phyloP scores from a whole-genome alignment of 352 stramenopile species.

The Pythium aphanidermatum region DNA sequence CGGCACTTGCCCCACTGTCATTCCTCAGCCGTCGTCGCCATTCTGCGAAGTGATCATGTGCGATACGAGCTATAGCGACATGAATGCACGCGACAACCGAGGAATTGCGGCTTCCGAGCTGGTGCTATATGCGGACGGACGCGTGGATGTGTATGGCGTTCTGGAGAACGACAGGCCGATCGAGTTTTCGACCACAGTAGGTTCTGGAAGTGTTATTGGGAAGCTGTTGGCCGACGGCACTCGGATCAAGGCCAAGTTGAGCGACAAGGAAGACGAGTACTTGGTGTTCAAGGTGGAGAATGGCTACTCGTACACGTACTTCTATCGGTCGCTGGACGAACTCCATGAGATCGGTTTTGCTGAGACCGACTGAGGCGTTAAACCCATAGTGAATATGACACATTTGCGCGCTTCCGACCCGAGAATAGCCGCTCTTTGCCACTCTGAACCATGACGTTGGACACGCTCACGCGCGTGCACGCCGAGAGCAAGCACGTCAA shows the following conservation, averaged over 20 bases:
- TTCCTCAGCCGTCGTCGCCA: conserved; percentile 39
- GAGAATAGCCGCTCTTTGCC: conserved; percentile 7
- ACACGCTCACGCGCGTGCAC: conserved; percentile 49
- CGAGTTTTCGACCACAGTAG: conserved; percentile 30
- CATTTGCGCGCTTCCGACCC: too few species aligned
- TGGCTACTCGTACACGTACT: conserved; percentile 57
- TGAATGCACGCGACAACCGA: conserved; percentile 59
- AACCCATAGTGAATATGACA: not conserved
- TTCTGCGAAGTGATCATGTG: conserved; percentile 86
- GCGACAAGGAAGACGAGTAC: conserved; percentile 29
- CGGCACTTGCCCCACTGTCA: conserved; percentile 86
- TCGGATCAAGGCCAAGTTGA: conserved; percentile 58
- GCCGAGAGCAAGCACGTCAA: conserved; percentile 47
- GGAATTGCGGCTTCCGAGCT: conserved; percentile 74
- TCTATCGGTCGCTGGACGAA: conserved; percentile 23
- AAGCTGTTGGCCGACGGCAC: conserved; percentile 41
- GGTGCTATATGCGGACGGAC: conserved; percentile 49
- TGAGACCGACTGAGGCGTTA: conserved; percentile 1
- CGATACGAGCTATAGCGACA: conserved; percentile 91
- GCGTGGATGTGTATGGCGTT: conserved; percentile 44
- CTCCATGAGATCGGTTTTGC: conserved; percentile 27
- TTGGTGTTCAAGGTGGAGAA: conserved; percentile 59
- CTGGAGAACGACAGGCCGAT: conserved; percentile 44
- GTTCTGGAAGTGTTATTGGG: conserved; percentile 35
- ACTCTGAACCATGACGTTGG: conserved; percentile 49